Conservation (phyloP, 106 monocot genomes). For the Dioscorea dumetorum region DNA sequence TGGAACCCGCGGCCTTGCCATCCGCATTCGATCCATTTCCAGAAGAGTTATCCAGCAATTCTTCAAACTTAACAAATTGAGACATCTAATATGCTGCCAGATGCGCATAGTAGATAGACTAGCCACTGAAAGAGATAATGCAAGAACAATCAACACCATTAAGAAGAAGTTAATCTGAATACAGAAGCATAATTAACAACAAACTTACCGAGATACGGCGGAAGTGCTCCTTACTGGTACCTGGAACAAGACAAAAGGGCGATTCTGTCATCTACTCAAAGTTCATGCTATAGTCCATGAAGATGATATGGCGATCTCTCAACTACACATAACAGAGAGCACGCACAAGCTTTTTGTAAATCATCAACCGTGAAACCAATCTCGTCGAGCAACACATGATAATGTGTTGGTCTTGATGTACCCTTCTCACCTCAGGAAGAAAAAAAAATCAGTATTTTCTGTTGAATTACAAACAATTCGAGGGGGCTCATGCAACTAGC, state of each 20-base stretch:
- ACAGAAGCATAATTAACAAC: not conserved
- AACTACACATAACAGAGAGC: conserved; percentile 83
- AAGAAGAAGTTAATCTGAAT: not conserved
- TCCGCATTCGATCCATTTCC: conserved; percentile 8
- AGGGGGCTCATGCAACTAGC: no score
- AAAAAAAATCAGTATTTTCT: not conserved
- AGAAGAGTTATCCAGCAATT: conserved; percentile 45
- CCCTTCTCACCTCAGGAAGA: conserved; percentile 37
- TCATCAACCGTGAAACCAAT: conserved; percentile 64
- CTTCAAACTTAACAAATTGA: conserved; percentile 62
- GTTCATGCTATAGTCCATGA: not conserved
- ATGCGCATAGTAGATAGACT: conserved; percentile 77
- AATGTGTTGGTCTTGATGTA: conserved; percentile 69
- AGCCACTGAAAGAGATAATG: conserved; percentile 46
- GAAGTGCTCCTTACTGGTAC: conserved; percentile 72
- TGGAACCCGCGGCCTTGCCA: conserved; percentile 8
- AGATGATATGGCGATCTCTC: not conserved
- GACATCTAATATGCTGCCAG: conserved; percentile 68
- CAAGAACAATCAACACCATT: not conserved
- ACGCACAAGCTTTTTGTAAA: conserved; percentile 61
- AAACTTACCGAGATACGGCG: conserved; percentile 63
- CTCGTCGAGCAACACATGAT: conserved; percentile 78
- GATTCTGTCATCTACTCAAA: not conserved
- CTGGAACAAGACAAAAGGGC: conserved; percentile 13
- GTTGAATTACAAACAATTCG: not conserved